Evolutionary conservation across 192 early-diverging fungal species (phyloP), one percentile per base, ranked within the genome.

Genomic region (Linnemannia zychae): DNA sequence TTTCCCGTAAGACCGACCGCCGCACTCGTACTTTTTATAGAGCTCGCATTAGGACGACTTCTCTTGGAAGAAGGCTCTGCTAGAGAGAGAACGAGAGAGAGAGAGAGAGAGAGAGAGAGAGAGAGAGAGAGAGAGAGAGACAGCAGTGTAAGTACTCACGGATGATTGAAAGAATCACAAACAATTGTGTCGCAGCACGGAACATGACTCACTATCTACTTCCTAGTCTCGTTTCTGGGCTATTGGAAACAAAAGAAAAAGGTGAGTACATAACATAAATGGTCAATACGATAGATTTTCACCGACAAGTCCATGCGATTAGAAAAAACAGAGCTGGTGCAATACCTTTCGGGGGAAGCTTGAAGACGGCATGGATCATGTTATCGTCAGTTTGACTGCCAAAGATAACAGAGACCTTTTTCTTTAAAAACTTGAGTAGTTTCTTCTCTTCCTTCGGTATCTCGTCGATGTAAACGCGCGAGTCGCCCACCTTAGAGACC

Each of bases 1-100:
- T 67, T 80, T 50, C 46, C 37, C 31, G 31, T 67, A 67, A 75
- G 79, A 52, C 65, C 66, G n/a, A 38, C 72, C 50, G 7, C 60
- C 38, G 20, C 71, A 48, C 74, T 67, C 40, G 71, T 72, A 3
- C 28, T 36, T 47, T 7, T 50, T 16, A 74, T 24, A 28, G 63
- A 2, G 28, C 46, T 9, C 31, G 36, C 15, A 57, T 80, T 28
- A 60, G 37, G 66, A 44, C 53, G 50, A 18, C 20, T 38, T 37
- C 60, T 75, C 73, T 65, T 68, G 63, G 75, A 68, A 53, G 46
- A 44, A 36, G 18, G 65, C 66, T 36, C 75, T 76, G 34, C 1
- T n/a, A n/a, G n/a, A n/a, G n/a, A n/a, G n/a, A n/a, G n/a, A n/a
- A n/a, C n/a, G n/a, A n/a, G n/a, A n/a, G n/a, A n/a, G n/a, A n/a